Conservation (phyloP, 768 basidiomycete species). For the Asterophora lycoperdoides region DNA sequence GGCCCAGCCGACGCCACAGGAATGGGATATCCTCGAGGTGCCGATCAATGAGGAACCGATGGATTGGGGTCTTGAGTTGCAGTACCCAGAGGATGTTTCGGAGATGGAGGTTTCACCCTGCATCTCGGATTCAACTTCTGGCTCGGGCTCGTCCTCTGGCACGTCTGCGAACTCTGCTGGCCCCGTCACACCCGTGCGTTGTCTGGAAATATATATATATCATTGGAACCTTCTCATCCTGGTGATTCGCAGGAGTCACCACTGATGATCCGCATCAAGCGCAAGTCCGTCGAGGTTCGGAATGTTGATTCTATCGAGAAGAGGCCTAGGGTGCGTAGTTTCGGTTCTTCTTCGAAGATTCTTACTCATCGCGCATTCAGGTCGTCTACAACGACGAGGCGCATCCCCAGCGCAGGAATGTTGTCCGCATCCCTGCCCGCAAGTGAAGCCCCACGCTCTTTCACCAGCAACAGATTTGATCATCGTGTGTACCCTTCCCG, state of each 20-base stretch:
- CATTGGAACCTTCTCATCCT: background rate
- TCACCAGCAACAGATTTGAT: conserved; percentile 4
- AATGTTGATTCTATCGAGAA: conserved; percentile 27
- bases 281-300: conserved; percentile 30
- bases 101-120: conserved; percentile 13
- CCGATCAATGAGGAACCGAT: conserved; percentile 24
- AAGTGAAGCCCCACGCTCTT: background rate
- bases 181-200: conserved; percentile 28
- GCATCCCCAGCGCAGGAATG: conserved; percentile 8
- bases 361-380: conserved; percentile 1
- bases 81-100: conserved; percentile 7
- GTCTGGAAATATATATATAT: background rate
- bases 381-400: conserved; percentile 17
- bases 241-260: conserved; percentile 8
- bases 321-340: conserved; percentile 32
- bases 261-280: conserved; percentile 31
- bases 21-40: conserved; percentile 22
- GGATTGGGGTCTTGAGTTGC: conserved; percentile 20
- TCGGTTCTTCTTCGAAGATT: background rate
- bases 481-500: background rate
- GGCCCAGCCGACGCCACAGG: background rate
- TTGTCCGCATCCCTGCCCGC: conserved; percentile 16
- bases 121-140: conserved; percentile 14
- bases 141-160: conserved; percentile 13
- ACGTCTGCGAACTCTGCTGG: conserved; percentile 19